These are phyloP conservation scores for Candida loeiensis DNA, from an alignment of 805 yeast species.

Conservation along the genomic window DNA sequence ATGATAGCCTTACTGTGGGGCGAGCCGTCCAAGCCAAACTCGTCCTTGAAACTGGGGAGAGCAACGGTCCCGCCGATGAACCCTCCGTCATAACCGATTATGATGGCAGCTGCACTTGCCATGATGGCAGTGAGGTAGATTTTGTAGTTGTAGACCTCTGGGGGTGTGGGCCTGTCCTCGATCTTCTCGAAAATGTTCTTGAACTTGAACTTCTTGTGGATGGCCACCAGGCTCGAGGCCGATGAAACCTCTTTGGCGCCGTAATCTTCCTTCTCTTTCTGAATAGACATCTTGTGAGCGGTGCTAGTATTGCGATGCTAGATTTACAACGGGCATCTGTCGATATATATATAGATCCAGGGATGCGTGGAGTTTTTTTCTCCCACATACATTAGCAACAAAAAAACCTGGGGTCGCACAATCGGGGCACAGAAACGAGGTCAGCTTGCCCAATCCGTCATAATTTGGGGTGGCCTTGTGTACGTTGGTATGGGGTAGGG, in stretches of 20 bases:
- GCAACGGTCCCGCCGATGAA: conserved; percentile 41
- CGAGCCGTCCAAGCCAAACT: conserved; percentile 28
- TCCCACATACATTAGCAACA: background rate
- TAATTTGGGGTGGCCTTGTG: background rate
- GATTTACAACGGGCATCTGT: background rate
- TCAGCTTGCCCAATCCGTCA: background rate
- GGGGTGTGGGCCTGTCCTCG: conserved; percentile 40
- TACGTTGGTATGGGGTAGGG: background rate
- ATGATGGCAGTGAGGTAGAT: conserved; percentile 33
- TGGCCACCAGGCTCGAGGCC: background rate
- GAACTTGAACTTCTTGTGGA: conserved; percentile 6
- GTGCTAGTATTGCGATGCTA: background rate
- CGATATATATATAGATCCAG: background rate
- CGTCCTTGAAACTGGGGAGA: conserved; percentile 27
- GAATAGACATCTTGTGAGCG: background rate
- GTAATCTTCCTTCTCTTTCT: background rate
- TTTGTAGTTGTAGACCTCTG: conserved; percentile 33
- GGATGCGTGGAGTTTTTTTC: background rate
- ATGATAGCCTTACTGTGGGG: conserved; percentile 20
- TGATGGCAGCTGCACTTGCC: conserved; percentile 38
- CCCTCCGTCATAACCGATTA: conserved; percentile 41
- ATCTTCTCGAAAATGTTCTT: conserved; percentile 26
- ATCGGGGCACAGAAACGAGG: background rate
- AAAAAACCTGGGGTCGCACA: conserved; percentile 1
- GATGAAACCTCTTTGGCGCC: background rate